Conservation (phyloP, 345 rosid species). For the Populus ilicifolia region DNA sequence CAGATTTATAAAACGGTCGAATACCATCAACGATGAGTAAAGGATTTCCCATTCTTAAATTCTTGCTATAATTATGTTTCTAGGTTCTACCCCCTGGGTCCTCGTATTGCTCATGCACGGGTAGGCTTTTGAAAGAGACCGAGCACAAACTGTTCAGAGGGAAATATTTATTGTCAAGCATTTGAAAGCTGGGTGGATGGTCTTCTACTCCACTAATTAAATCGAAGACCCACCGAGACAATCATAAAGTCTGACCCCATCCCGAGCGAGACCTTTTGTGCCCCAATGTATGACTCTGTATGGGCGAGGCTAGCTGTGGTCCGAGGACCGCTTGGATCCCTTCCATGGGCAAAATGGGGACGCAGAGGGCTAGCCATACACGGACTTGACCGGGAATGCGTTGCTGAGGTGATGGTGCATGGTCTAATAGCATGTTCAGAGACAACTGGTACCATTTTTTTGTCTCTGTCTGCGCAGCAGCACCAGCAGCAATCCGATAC, state of each 20-base stretch:
- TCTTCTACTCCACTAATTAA: not conserved
- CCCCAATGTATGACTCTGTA: not conserved
- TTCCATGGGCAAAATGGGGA: not conserved
- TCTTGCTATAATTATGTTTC: not conserved
- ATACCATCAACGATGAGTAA: not conserved
- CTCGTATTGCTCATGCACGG: not conserved
- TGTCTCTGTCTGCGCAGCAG: slow-evolving; percentile 24
- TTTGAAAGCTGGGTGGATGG: not conserved
- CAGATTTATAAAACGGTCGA: not conserved
- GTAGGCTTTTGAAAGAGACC: not conserved
- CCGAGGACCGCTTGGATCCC: not conserved
- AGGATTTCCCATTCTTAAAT: not conserved
- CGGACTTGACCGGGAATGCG: not conserved
- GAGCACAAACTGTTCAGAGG: not conserved
- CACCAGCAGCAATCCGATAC: slow-evolving; percentile 3
- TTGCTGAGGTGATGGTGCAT: too few relatives aligned
- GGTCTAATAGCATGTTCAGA: not conserved
- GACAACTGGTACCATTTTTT: not conserved
- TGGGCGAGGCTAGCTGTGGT: not conserved
- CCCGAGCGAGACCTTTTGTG: not conserved
- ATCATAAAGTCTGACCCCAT: not conserved
- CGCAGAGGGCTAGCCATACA: not conserved
- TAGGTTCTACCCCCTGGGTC: not conserved
- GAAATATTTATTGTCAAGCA: not conserved
- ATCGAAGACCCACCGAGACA: not conserved